Percentiles rank a stretch among this genome's conserved stretches.
Evolutionary conservation across 768 basidiomycete species (phyloP).

Genomic region (Clathrus columnatus): DNA sequence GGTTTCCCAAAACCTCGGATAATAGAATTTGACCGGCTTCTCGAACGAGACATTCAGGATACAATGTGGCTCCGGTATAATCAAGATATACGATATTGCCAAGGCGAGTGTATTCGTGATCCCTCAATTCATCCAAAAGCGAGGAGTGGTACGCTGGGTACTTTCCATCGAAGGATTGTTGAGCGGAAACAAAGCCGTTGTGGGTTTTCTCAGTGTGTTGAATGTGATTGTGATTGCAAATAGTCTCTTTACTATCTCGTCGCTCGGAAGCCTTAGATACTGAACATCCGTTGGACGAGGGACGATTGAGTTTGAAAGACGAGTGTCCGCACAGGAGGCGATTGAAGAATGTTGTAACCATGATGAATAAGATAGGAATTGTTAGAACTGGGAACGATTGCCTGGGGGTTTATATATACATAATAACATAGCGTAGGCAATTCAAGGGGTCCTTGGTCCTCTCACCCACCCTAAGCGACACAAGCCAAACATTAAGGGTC

Average conservation of each 20-base stretch:
- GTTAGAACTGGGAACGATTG: background rate
- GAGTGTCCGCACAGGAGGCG: background rate
- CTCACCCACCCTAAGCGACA: too few species aligned
- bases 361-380: background rate
- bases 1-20: conserved; percentile 65
- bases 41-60: conserved; percentile 67
- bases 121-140: conserved; percentile 56
- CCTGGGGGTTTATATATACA: background rate
- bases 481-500: too few species aligned
- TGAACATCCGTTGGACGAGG: background rate
- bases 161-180: background rate
- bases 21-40: conserved; percentile 63
- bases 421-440: too few species aligned
- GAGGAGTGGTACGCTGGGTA: conserved; percentile 51
- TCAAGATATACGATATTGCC: conserved; percentile 64
- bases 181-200: background rate
- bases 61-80: conserved; percentile 78
- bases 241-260: background rate
- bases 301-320: background rate
- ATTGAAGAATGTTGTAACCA: background rate
- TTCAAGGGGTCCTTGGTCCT: too few species aligned
- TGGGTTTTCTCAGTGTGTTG: background rate
- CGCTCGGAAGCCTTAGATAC: background rate
- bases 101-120: conserved; percentile 51
- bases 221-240: background rate